phyloP scores from a whole-genome alignment of 257 asterid species.

The Solanum sparsipilum region DNA sequence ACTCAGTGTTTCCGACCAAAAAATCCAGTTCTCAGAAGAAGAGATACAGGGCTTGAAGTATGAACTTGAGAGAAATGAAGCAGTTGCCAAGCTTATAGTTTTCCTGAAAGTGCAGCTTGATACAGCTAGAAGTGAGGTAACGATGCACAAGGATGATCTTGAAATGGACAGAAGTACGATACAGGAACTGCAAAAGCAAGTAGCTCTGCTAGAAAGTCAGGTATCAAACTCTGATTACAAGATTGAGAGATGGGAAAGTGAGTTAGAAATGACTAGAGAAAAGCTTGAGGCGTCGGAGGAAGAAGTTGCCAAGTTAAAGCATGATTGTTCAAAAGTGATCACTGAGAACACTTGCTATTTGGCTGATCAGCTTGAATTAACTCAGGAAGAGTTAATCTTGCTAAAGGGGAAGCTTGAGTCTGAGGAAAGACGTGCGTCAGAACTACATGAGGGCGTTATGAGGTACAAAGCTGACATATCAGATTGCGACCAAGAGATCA shows the following conservation, averaged over 20 bases:
- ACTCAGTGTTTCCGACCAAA: constrained; percentile 17
- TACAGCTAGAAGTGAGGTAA: constrained; percentile 30
- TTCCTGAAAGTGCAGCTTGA: constrained; percentile 29
- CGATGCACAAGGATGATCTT: constrained; percentile 23
- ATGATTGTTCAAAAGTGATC: constrained; percentile 3
- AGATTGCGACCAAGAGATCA: constrained; percentile 31
- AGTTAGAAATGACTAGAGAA: constrained; percentile 6
- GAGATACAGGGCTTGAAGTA: constrained; percentile 39
- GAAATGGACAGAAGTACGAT: constrained; percentile 35
- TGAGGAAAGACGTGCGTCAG: constrained; percentile 19
- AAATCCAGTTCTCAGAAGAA: constrained; percentile 36
- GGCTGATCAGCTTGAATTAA: constrained; percentile 7
- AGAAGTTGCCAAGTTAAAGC: constrained; percentile 1
- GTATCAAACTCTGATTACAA: background rate
- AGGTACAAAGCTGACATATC: constrained; percentile 17
- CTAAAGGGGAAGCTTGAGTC: constrained; percentile 37
- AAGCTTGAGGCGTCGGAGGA: constrained; percentile 4
- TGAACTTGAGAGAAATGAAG: constrained; percentile 24
- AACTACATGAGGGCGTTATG: constrained; percentile 28
- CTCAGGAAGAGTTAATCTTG: background rate
- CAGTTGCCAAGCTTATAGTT: constrained; percentile 9
- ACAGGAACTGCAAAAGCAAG: constrained; percentile 33
- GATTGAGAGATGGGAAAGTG: background rate
- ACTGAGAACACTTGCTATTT: background rate
- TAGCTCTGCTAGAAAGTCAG: constrained; percentile 12